phyloP scores from a whole-genome alignment of 352 stramenopile genomes.

The Pythium sukuiense region DNA sequence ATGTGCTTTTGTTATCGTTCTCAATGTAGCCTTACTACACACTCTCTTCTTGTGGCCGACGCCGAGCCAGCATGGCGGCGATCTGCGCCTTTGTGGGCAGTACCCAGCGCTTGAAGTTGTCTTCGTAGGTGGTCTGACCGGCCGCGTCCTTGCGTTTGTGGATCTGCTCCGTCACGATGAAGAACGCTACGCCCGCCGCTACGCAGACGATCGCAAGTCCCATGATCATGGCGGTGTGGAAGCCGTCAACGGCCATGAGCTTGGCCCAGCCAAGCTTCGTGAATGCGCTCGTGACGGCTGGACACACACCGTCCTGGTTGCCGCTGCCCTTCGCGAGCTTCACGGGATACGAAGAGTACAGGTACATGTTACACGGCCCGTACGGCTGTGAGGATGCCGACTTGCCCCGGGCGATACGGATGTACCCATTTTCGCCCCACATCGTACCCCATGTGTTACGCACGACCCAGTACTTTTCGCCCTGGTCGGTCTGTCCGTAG shows the following conservation, averaged over 20 bases:
- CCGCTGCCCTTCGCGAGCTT: conserved; percentile 36
- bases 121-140: conserved; percentile 46
- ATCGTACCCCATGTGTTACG: conserved; percentile 91
- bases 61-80: conserved; percentile 25
- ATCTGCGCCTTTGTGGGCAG: conserved; percentile 72
- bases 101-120: conserved; percentile 64
- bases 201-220: conserved; percentile 38
- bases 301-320: conserved; percentile 36
- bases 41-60: conserved; percentile 24
- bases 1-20: background rate
- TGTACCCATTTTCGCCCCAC: conserved; percentile 85
- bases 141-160: conserved; percentile 44
- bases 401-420: conserved; percentile 63
- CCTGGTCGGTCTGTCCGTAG: conserved; percentile 70
- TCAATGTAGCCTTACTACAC: conserved; percentile 10
- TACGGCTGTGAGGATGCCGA: conserved; percentile 19
- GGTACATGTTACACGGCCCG: conserved; percentile 74
- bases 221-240: conserved; percentile 46
- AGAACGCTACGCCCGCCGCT: conserved; percentile 39
- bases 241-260: conserved; percentile 39
- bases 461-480: conserved; percentile 87
- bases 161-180: conserved; percentile 42
- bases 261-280: conserved; percentile 38
- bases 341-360: conserved; percentile 72
- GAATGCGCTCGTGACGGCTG: conserved; percentile 31